Base-by-base conservation (phyloP, 2,329 filamentous ascomycete species). In the Ambrosiella cleistominuta region DNA sequence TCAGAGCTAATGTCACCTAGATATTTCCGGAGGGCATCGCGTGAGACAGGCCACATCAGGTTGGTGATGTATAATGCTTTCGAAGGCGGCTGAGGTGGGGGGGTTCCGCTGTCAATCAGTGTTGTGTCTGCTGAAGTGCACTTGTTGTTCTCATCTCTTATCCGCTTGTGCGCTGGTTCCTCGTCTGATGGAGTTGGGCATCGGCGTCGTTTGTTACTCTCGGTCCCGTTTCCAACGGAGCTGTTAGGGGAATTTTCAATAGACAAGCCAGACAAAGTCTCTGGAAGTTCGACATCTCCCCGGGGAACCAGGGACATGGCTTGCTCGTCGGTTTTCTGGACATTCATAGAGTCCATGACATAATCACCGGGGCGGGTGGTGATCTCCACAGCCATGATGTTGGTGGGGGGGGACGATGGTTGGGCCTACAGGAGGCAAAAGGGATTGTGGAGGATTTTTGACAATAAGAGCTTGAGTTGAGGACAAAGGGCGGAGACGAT, bases 1-100 rank as follows among this genome's bases (percentile, higher is more conserved):
- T 82, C 74, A 2, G 81, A 75, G 1, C 88, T 87, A 45, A 96
- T 77, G 6, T 77, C 72, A 49, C 79, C 67, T 3, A 97, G 75
- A 66, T 96, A 82, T 1, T 78, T 75, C 64, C 79, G 80, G 1
- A 97, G 77, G 15, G 75, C 74, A 35, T 74, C 72, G 0, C 81
- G 78, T 60, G 88, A 85, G 19, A 97, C 74, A 8, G 93, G 90
- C 52, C 91, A 83, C 81, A 94, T 90, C 57, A 97, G 80, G 65
- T 95, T 85, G 68, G 84, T 83, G 64, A 97, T 93, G 71, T 96
- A 97, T 52, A 97, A 73, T 13, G 87, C 84, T 38, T 80, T 71
- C 2, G 89, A 91, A 4, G 85, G 82, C 19, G 80, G 78, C 68
- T 93, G 86, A 40, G 83, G 70, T 0, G 86, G 77, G 6, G 44